Evolutionary conservation across 2,329 filamentous ascomycete genomes (phyloP), one percentile per base, ranked within the genome.

Genomic region (Colletotrichum costaricense): DNA sequence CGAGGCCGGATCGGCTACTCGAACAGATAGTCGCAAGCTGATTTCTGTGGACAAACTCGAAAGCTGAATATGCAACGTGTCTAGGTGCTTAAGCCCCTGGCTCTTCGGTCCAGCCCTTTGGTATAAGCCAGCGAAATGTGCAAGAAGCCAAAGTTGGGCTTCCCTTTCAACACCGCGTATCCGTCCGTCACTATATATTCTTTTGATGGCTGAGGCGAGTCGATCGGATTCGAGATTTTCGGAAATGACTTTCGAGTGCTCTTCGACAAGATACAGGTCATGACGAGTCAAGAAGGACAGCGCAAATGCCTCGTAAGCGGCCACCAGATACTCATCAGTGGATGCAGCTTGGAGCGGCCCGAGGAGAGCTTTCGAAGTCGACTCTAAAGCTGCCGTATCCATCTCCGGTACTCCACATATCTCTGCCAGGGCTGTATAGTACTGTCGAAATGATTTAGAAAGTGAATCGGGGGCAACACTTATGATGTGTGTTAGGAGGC

Each of bases 121-220:
- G 64, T 88, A 86, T 14, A 93, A 80, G 64, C 89, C 87, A 73
- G 94, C 88, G 75, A 93, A 92, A 77, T 93, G 91, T 16, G 93
- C 88, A 33, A 95, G 82, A 33, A 94, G 86, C 86, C 91, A 92
- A 52, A 94, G 81, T 49, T 90, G 87, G 11, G 83, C 81, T 54
- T 86, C 82, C 49, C 82, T 82, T 1, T 82, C 79, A 14, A 78
- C 76, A 2, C 77, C 72, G 1, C 72, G 60, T 12, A 78, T 71
- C 6, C 79, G 72, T 2, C 78, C 73, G 2, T 78, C 77, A 2
- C 78, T 75, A 59, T 85, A 84, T 2, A 79, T 78, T 14, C 80
- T 75, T 19, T 84, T 77, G 11, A 90, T 85, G 26, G 83, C 82
- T 14, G 79, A 77, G 0, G 86, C 85, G 2, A 91, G 80, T 2